phyloP scores from a whole-genome alignment of 371 early-diverging fungal species.

The Globomyces sp. region DNA sequence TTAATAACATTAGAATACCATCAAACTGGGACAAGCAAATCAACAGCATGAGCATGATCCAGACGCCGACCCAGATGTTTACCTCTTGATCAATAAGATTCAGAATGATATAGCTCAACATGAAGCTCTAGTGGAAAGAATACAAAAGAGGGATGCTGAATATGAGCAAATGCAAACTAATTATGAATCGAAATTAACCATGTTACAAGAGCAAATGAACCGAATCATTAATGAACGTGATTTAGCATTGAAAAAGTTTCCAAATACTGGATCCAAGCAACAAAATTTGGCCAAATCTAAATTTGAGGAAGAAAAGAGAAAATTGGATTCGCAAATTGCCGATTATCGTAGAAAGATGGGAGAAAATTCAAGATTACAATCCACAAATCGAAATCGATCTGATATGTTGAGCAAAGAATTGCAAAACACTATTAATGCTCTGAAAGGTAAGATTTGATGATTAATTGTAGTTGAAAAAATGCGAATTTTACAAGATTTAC shows the following conservation, averaged over 20 bases:
- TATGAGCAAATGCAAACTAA: slow-evolving; percentile 51
- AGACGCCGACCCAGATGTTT: slow-evolving; percentile 30
- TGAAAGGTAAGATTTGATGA: slow-evolving; percentile 32
- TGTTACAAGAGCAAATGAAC: slow-evolving; percentile 57
- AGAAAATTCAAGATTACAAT: slow-evolving; percentile 30
- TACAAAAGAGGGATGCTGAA: slow-evolving; percentile 38
- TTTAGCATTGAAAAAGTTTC: slow-evolving; percentile 52
- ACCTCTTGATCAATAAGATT: slow-evolving; percentile 59
- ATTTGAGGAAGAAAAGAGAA: slow-evolving; percentile 73
- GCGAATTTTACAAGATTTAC: slow-evolving; percentile 76
- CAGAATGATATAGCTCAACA: slow-evolving; percentile 70
- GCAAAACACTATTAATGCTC: slow-evolving; percentile 40
- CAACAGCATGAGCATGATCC: neutral
- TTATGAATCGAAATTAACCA: slow-evolving; percentile 67
- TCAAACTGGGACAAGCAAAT: neutral
- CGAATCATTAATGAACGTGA: slow-evolving; percentile 69
- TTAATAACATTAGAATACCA: neutral
- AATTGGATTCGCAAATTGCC: slow-evolving; percentile 67
- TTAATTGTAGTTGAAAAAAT: slow-evolving; percentile 63
- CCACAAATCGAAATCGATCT: slow-evolving; percentile 25
- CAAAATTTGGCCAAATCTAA: slow-evolving; percentile 21
- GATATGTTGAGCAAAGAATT: slow-evolving; percentile 43
- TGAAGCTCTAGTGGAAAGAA: slow-evolving; percentile 48
- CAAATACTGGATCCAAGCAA: slow-evolving; percentile 17
- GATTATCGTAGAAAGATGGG: slow-evolving; percentile 44